Evolutionary conservation across 495 filamentous ascomycete genomes (phyloP), one percentile per base, ranked within the genome.

Genomic region (Penicillium manginii): DNA sequence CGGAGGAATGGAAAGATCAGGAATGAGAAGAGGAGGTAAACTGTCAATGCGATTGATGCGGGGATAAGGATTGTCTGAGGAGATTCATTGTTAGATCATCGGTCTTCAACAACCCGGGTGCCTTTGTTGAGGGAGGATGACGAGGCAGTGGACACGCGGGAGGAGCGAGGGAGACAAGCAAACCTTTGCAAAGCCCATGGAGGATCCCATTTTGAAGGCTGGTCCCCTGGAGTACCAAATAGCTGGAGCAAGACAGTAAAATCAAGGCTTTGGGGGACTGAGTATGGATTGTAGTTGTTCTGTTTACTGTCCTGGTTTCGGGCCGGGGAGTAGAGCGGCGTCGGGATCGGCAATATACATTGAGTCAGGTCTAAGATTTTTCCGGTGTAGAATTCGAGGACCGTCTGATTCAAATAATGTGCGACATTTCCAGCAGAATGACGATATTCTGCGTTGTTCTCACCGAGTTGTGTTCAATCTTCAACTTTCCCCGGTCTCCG

Each of bases 51-150:
- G 70, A 94, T 88, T 58, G 89, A 57, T 53, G 90, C 89, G 3
- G 92, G 92, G 50, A 93, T 78, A 61, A 93, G 71, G 47, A 97
- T 73, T 3, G 88, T 91, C 91, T 97, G 55, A 29, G 29, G 76
- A 74, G 29, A 47, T 48, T 59, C 55, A n/a, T 40, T 49, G 57
- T 55, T 50, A 47, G 32, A 63, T 57, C 23, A 14, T 39, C 9
- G 32, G 23, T 37, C 35, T 37, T 37, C 15, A 12, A n/a, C 4
- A 14, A 14, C 9, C 4, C 35, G 17, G 40, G 17, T n/a, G 40
- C 40, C 40, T 17, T 17, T 43, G 18, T 19, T 18, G 49, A 14
- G 17, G 35, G 10, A 6, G 39, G 12, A 10, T 45, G 50, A 59
- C 32, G 61, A 33, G 12, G 58, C 33, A 2, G 18, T 45, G 17